Percentiles rank a stretch among this genome's conserved stretches.
Evolutionary conservation across 2,329 filamentous ascomycete species (phyloP).

Genomic region (Tolypocladium nubicola): DNA sequence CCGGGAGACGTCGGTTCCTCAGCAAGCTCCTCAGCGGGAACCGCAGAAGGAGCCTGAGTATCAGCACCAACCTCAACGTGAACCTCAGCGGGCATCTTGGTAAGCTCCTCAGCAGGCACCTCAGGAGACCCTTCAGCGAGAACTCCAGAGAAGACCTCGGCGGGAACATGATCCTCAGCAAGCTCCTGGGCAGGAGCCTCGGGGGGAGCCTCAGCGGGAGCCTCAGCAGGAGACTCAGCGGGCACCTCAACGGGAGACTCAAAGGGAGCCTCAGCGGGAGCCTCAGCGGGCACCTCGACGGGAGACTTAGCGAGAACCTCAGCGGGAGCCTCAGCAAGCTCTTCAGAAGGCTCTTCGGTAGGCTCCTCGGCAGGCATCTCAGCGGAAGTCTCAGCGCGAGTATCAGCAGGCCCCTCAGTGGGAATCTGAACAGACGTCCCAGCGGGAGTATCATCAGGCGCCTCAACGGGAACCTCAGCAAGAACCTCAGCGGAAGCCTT

Average conservation of each 20-base stretch:
- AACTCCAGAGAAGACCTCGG: not conserved
- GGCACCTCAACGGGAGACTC: not conserved
- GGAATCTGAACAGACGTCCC: no score
- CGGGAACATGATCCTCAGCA: not conserved
- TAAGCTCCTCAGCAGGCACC: not conserved
- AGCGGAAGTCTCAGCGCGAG: not conserved
- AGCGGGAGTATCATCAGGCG: not conserved
- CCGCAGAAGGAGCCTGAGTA: slow-evolving; percentile 1
- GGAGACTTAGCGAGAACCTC: not conserved
- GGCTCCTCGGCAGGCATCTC: not conserved
- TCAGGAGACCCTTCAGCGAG: not conserved
- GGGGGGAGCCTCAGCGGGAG: not conserved
- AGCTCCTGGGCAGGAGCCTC: not conserved
- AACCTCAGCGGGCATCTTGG: not conserved
- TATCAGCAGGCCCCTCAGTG: no score
- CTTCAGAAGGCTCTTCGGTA: not conserved
- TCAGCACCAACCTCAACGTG: no score
- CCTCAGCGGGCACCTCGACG: not conserved
- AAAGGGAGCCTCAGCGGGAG: no score
- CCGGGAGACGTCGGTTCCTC: not conserved
- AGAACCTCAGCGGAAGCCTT: no score
- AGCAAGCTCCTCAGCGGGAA: not conserved
- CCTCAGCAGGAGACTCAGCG: not conserved
- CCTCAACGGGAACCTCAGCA: not conserved
- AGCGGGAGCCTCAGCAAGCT: no score